A percentile compares a stretch with the other conserved stretches of the same genome.
Evolutionary conservation across 2,329 filamentous ascomycete genomes (phyloP).

Genomic region (Pyricularia grisea): DNA sequence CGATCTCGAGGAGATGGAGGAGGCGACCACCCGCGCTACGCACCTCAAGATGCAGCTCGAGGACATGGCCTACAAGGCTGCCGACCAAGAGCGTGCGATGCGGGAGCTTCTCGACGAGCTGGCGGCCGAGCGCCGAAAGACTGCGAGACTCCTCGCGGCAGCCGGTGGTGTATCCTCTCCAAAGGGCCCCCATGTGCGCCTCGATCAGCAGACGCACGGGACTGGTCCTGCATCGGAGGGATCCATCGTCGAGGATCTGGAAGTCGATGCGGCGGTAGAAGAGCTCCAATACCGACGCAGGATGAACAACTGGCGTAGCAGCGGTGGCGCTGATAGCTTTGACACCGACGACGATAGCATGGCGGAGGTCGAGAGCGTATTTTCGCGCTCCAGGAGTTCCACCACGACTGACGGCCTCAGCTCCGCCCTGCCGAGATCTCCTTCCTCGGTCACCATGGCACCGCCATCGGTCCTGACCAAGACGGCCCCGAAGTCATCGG

Average conservation of each 20-base stretch:
- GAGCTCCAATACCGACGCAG: constrained; percentile 33
- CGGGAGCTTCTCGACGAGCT: constrained; percentile 34
- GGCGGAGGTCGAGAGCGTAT: constrained; percentile 42
- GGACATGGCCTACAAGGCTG: constrained; percentile 43
- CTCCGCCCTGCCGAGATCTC: constrained; percentile 6
- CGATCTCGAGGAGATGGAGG: constrained; percentile 44
- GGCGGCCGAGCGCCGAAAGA: constrained; percentile 34
- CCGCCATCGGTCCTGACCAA: constrained; percentile 6
- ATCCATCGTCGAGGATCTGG: constrained; percentile 38
- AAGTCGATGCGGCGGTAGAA: constrained; percentile 42
- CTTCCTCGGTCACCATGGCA: constrained; percentile 6
- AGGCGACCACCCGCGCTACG: constrained; percentile 40
- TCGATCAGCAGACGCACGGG: constrained; percentile 25
- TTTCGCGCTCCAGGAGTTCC: constrained; percentile 51
- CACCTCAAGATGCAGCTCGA: constrained; percentile 52
- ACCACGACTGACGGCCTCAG: constrained; percentile 20
- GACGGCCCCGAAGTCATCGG: background rate
- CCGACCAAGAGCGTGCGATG: constrained; percentile 42
- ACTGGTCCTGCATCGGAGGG: constrained; percentile 19
- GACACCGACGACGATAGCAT: constrained; percentile 37
- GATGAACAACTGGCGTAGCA: constrained; percentile 23
- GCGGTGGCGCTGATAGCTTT: constrained; percentile 31
- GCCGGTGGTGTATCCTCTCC: background rate
- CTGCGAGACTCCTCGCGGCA: constrained; percentile 13
- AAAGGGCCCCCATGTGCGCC: constrained; percentile 12